Percentiles rank a stretch among this genome's conserved stretches.
Conservation (phyloP, 1,139 yeast species). For the Meyerozyma carpophila region DNA sequence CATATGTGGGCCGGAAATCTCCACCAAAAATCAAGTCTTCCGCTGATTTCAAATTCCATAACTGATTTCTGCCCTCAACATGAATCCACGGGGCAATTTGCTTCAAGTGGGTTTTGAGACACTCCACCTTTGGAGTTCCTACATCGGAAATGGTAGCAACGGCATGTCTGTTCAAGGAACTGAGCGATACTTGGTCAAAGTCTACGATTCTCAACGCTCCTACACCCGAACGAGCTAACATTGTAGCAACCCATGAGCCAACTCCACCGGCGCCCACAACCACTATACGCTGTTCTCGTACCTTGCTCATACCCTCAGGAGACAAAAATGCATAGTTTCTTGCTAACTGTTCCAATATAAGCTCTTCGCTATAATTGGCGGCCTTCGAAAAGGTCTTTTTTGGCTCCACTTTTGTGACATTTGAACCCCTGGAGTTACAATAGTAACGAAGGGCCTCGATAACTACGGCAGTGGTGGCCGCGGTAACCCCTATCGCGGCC, state of each 20-base stretch:
- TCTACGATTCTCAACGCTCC: conserved; percentile 75
- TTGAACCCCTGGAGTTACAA: neutral
- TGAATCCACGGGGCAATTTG: conserved; percentile 88
- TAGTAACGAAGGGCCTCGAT: neutral
- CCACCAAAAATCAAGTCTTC: conserved; percentile 53
- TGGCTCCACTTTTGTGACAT: neutral
- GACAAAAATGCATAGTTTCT: conserved; percentile 90
- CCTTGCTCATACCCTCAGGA: conserved; percentile 72
- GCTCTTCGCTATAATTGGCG: conserved; percentile 54
- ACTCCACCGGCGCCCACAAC: conserved; percentile 99
- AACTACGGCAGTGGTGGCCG: neutral
- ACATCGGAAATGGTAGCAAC: conserved; percentile 87
- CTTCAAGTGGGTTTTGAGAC: conserved; percentile 58
- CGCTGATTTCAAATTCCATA: conserved; percentile 69
- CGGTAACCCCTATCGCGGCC: neutral
- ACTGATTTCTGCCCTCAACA: conserved; percentile 68
- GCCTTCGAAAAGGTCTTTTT: conserved; percentile 7
- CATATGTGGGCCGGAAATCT: conserved; percentile 58
- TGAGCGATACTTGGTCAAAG: conserved; percentile 90
- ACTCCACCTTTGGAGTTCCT: conserved; percentile 82
- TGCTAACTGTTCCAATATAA: conserved; percentile 86
- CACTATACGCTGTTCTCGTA: conserved; percentile 69
- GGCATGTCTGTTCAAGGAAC: conserved; percentile 90
- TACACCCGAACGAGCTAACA: conserved; percentile 89
- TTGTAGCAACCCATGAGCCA: conserved; percentile 93